Evolutionary conservation across 176 grass and related monocot species (phyloP), one percentile per base, ranked within the genome.

Genomic region (Oryza officinalis): DNA sequence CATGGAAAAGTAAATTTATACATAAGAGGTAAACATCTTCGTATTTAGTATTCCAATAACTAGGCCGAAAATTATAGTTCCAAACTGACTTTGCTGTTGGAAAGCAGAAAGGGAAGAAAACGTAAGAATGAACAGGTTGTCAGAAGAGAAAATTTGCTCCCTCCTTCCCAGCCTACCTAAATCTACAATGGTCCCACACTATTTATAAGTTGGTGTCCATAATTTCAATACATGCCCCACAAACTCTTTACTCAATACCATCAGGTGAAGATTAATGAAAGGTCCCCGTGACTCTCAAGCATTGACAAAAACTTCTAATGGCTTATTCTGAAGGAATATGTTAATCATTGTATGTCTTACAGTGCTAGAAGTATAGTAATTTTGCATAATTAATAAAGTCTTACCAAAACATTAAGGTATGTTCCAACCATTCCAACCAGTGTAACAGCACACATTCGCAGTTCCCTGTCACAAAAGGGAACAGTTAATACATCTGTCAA

Each of bases 331-430:
- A 33, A 80, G 77, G 49, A 38, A 64, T 41, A 77, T 68, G 11
- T 20, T 65, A 65, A 61, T 67, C 27, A 43, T 64, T 43, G 14
- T 67, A 72, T 23, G 67, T 67, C 61, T 17, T 35, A 72, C 74
- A 44, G 44, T 46, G 35, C 46, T 46, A 72, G 26, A 30, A 35
- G 27, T 80, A 37, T 68, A 35, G 11, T 14, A 80, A 75, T 81
- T 50, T 71, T 81, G 15, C 26, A 57, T 79, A 83, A 67, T 35
- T 63, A 31, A 77, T 1, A 79, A 63, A 87, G 77, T 28, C 90
- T 92, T 90, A 98, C 96, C 96, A 98, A 89, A 72, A 98, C 81
- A 90, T 98, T 93, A 46, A 98, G 89, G 81, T 98, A 98, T 73
- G 86, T 95, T 44, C 82, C 82, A 86, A 91, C 50, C 63, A 98